phyloP scores from a whole-genome alignment of 1,284 basidiomycete species.

The Irpex lacteus region DNA sequence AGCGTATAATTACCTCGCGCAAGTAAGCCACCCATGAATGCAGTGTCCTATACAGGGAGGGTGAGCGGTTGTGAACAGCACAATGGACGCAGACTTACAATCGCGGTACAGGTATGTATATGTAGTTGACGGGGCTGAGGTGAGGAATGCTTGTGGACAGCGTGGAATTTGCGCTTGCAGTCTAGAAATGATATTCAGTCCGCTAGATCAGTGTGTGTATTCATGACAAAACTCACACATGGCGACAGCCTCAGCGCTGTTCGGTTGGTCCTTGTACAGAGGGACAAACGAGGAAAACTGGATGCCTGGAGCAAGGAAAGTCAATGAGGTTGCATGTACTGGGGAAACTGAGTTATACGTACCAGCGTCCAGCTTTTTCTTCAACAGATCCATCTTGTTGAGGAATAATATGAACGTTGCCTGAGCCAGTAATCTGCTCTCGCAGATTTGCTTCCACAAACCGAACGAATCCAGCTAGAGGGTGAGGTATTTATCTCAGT shows the following conservation, averaged over 20 bases:
- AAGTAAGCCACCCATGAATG: neutral
- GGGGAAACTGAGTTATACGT: neutral
- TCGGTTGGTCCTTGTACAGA: slow-evolving; percentile 47
- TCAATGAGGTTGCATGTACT: neutral
- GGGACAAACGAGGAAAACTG: slow-evolving; percentile 53
- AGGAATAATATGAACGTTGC: slow-evolving; percentile 60
- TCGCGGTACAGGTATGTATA: slow-evolving; percentile 53
- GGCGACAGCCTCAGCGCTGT: slow-evolving; percentile 49
- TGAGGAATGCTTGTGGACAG: slow-evolving; percentile 46
- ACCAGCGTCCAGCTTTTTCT: slow-evolving; percentile 49
- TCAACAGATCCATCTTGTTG: slow-evolving; percentile 63
- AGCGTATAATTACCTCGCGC: neutral
- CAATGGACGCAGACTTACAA: slow-evolving; percentile 25
- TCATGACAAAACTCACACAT: slow-evolving; percentile 41
- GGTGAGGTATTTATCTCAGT: neutral
- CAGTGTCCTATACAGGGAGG: slow-evolving; percentile 6
- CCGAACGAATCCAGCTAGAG: slow-evolving; percentile 53
- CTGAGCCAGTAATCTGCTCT: slow-evolving; percentile 48
- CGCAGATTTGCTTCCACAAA: slow-evolving; percentile 60
- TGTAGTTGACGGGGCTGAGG: slow-evolving; percentile 46
- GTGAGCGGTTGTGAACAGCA: neutral
- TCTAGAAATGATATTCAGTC: slow-evolving; percentile 29
- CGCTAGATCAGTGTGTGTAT: neutral
- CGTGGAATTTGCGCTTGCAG: slow-evolving; percentile 47
- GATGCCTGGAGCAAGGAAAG: slow-evolving; percentile 27